Base-by-base conservation (phyloP, 345 rosid species). In the Brassica cretica region DNA sequence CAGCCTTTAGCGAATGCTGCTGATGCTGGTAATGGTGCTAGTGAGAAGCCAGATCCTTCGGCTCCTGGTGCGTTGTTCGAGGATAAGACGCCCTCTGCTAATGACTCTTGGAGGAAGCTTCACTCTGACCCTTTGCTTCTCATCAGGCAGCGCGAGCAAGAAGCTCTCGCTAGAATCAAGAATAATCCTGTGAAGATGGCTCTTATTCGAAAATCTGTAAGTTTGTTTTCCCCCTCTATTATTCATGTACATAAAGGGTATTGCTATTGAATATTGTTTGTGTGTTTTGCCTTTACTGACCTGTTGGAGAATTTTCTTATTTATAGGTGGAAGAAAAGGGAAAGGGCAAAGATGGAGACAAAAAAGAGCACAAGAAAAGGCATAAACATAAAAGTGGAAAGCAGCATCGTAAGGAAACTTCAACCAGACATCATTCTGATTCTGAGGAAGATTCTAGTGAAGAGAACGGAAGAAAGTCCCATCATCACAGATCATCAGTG, bases 101-200 rank as follows among this genome's bases (percentile, higher is more conserved):
- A 91, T 41, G 99, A 95, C 68, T 58, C 98, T 0, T 93, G 97
- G 98, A 91, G 99, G 78, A 93, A 90, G 76, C 92, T 93, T 64
- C 98, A 95, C 80, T 87, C 98, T 0, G 98, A 91, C 77, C 98
- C 99, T 32, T 78, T 95, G 82, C 95, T 95, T 78, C 66, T 95
- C 85, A 93, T 93, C 81, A 90, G 94, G 70, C 95, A 90, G 83
- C 91, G 93, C 0, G 97, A 95, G 82, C 99, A 93, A 67, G 98
- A 95, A 73, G 94, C 99, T 1, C 91, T 93, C 62, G 91, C 98
- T 4, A 91, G 89, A n/a, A 80, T 95, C 78, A 91, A 93, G 86
- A 93, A 91, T 79, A 95, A 95, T 74, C 97, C 99, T 11, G 87
- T 93, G 6, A 93, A 91, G 83, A 95, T 95, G 99, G 88, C 92